A percentile compares a stretch with the other conserved stretches of the same genome.
These are phyloP conservation scores for Lipomyces orientalis DNA, from an alignment of 805 yeast genomes.

Conservation along the genomic window DNA sequence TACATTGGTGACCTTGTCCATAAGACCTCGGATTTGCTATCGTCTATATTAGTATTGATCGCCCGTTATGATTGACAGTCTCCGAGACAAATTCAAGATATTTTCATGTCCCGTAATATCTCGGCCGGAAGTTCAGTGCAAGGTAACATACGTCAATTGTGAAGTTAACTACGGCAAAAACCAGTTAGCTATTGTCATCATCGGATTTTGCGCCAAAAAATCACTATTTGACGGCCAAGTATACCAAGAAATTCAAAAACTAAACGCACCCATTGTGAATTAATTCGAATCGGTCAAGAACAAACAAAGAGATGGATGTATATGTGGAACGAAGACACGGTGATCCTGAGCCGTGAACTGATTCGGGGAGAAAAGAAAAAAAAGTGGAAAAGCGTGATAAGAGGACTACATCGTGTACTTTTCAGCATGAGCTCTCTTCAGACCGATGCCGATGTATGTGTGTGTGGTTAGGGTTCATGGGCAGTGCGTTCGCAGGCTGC, in stretches of 20 bases:
- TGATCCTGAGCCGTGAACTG: constrained; percentile 30
- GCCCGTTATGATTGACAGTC: neutral
- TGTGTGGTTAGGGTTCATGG: neutral
- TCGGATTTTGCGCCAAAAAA: neutral
- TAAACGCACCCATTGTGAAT: constrained; percentile 44
- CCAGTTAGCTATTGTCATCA: constrained; percentile 9
- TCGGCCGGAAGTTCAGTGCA: neutral
- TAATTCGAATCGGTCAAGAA: constrained; percentile 23
- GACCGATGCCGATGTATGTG: neutral
- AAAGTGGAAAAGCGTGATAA: constrained; percentile 29
- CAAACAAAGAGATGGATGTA: constrained; percentile 15
- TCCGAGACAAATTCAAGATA: neutral
- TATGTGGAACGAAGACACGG: constrained; percentile 24
- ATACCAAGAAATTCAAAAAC: neutral
- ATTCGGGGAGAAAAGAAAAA: constrained; percentile 27
- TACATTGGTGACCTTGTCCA: constrained; percentile 99
- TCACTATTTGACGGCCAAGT: neutral
- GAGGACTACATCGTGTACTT: constrained; percentile 1
- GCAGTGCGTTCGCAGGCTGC: too few relatives aligned
- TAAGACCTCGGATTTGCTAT: constrained; percentile 93
- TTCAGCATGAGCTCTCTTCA: neutral
- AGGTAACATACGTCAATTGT: constrained; percentile 37
- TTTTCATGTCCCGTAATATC: neutral
- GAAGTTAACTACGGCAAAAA: constrained; percentile 34
- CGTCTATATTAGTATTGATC: constrained; percentile 21